These are phyloP conservation scores for Globisporangium sylvaticum DNA, from an alignment of 352 stramenopile species.

Conservation along the genomic window DNA sequence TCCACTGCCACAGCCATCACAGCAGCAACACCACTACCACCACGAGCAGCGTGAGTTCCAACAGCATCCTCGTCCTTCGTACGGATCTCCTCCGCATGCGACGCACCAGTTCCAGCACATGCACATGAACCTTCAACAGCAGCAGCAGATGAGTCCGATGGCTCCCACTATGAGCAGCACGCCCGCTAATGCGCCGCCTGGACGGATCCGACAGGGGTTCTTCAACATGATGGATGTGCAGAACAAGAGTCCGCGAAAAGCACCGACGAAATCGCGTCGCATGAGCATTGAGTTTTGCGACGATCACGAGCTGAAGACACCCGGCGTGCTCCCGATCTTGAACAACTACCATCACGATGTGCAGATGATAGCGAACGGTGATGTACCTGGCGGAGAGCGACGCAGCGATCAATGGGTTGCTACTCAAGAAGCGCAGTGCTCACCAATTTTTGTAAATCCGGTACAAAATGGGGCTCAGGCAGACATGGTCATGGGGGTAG, in stretches of 20 bases:
- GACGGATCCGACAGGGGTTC: not conserved
- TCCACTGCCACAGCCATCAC: not conserved
- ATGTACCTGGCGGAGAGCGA: not conserved
- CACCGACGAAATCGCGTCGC: slow-evolving; percentile 5
- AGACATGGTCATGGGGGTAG: not conserved
- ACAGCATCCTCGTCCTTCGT: not conserved
- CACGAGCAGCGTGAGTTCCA: not conserved
- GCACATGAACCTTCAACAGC: not conserved
- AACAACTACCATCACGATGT: not conserved
- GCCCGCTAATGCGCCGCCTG: not conserved
- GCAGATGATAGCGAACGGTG: not conserved
- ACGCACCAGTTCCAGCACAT: slow-evolving; percentile 3
- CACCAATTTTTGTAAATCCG: not conserved
- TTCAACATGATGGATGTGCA: slow-evolving; percentile 14
- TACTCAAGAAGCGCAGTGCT: not conserved
- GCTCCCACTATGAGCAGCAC: not conserved
- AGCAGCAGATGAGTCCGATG: slow-evolving; percentile 3
- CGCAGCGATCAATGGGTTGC: not conserved
- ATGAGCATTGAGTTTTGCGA: slow-evolving; percentile 8
- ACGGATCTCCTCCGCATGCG: not conserved
- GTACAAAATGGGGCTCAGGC: not conserved
- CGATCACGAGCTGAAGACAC: slow-evolving; percentile 10
- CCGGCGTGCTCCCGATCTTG: not conserved
- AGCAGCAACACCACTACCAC: not conserved
- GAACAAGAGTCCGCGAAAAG: slow-evolving; percentile 14